Conservation (phyloP, 192 early-diverging fungal genomes). For the Coemansia sp. region DNA sequence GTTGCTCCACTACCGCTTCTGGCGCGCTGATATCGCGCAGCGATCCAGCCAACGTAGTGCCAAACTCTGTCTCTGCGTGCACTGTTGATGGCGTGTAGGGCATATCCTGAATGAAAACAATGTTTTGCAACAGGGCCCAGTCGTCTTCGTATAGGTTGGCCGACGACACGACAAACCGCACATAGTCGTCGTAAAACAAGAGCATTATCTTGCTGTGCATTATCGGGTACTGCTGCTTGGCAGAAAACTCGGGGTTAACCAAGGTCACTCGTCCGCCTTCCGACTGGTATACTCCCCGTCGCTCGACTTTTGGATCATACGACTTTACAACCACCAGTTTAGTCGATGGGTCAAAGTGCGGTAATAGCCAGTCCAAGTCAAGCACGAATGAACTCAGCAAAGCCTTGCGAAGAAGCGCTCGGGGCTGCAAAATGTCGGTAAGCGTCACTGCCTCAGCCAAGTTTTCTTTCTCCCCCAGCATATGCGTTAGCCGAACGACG, state of each 20-base stretch:
- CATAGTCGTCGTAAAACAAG: conserved; percentile 58
- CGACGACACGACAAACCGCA: conserved; percentile 63
- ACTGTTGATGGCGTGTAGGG: conserved; percentile 14
- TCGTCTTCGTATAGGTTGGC: conserved; percentile 64
- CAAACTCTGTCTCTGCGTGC: conserved; percentile 44
- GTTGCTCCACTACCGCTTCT: conserved; percentile 36
- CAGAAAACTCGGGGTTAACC: conserved; percentile 56
- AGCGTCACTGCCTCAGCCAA: conserved; percentile 6
- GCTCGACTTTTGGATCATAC: conserved; percentile 14
- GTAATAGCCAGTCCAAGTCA: conserved; percentile 57
- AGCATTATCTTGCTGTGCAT: conserved; percentile 73
- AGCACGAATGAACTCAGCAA: conserved; percentile 60
- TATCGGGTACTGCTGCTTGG: conserved; percentile 44
- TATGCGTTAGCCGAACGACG: conserved; percentile 13
- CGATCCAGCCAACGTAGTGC: conserved; percentile 43
- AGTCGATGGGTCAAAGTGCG: conserved; percentile 33
- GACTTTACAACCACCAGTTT: conserved; percentile 40
- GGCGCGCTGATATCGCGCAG: conserved; percentile 60
- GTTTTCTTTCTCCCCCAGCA: conserved; percentile 10
- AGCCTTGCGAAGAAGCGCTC: conserved; percentile 53
- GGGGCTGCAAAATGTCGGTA: conserved; percentile 15
- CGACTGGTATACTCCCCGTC: conserved; percentile 23
- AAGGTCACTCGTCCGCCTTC: conserved; percentile 25
- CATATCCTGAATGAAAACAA: conserved; percentile 70
- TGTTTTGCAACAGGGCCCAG: conserved; percentile 64